A percentile compares a stretch with the other conserved stretches of the same genome.
Conservation (phyloP, 2,329 filamentous ascomycete species). For the Mollisiaceae sp. region DNA sequence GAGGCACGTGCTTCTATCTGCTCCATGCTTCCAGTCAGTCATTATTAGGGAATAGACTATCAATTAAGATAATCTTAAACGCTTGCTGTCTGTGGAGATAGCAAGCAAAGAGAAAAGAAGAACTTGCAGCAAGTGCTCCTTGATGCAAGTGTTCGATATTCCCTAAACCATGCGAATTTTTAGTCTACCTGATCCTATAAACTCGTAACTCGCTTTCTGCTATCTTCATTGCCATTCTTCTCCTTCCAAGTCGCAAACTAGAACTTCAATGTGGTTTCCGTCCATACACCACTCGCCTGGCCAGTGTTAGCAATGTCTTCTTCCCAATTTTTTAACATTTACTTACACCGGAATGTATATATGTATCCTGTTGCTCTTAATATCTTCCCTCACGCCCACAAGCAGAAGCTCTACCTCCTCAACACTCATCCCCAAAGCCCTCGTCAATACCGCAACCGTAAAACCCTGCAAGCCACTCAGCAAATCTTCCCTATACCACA, state of each 20-base stretch:
- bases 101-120: not conserved
- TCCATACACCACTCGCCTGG: slow-evolving; percentile 24
- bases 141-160: no score
- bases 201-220: no score
- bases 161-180: no score
- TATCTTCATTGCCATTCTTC: not conserved
- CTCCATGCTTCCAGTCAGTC: no score
- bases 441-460: slow-evolving; percentile 39
- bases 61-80: not conserved
- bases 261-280: slow-evolving; percentile 14
- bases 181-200: no score
- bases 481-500: slow-evolving; percentile 35
- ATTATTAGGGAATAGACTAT: not conserved
- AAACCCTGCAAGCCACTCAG: slow-evolving; percentile 29
- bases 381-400: slow-evolving; percentile 42
- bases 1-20: no score
- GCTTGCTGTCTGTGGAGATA: not conserved
- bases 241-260: not conserved
- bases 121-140: no score
- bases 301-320: not conserved
- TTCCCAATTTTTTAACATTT: not conserved
- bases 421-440: slow-evolving; percentile 36
- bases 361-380: slow-evolving; percentile 42
- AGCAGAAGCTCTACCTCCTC: slow-evolving; percentile 44
- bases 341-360: slow-evolving; percentile 34